Conservation (phyloP, 2,329 filamentous ascomycete genomes). For the Paraphaeosphaeria sporulosa region DNA sequence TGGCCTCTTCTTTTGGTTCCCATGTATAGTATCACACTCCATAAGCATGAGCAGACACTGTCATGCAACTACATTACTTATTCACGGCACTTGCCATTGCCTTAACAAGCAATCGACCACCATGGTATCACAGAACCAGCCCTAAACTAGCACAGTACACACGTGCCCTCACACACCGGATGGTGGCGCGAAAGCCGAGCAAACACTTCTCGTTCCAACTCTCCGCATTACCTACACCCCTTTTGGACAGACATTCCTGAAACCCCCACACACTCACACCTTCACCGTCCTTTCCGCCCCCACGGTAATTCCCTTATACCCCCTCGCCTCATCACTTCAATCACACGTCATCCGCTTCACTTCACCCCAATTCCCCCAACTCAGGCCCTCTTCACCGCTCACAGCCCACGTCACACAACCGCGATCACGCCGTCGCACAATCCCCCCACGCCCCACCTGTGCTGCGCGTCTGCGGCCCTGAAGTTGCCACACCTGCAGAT, state of each 20-base stretch:
- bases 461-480: background rate
- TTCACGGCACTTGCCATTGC: background rate
- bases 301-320: too few relatives aligned
- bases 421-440: constrained; percentile 5
- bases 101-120: background rate
- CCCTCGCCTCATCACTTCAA: too few relatives aligned
- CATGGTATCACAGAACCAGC: background rate
- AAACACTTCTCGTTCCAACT: background rate
- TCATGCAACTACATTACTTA: background rate
- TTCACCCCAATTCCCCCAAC: background rate
- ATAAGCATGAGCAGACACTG: background rate
- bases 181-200: background rate
- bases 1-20: background rate
- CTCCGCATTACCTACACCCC: background rate
- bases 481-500: constrained; percentile 1
- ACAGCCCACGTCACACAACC: background rate
- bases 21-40: background rate
- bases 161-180: background rate
- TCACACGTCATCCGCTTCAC: background rate
- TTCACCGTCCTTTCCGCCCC: too few relatives aligned
- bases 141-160: background rate
- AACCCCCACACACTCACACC: too few relatives aligned
- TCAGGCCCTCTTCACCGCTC: background rate
- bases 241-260: background rate
- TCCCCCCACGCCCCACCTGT: constrained; percentile 8